Conservation (phyloP, 805 yeast species). For the Wickerhamiella brachini region DNA sequence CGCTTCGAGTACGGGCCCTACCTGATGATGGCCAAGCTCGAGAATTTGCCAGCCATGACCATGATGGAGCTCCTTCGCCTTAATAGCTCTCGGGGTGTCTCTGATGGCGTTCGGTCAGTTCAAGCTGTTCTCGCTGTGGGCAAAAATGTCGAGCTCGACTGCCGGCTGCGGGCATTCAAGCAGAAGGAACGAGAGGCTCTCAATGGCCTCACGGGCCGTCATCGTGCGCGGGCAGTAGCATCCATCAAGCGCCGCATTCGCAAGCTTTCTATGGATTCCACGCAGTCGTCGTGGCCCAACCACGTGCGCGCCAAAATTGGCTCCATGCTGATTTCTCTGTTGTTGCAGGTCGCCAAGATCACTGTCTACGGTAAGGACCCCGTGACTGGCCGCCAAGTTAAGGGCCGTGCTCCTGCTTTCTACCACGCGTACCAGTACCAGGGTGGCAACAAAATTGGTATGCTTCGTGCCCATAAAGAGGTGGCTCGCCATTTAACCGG, state of each 20-base stretch:
- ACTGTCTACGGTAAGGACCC: constrained; percentile 75
- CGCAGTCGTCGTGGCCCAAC: constrained; percentile 36
- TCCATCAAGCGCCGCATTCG: constrained; percentile 1
- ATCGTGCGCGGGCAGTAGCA: constrained; percentile 1
- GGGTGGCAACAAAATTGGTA: constrained; percentile 69
- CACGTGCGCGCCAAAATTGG: constrained; percentile 60
- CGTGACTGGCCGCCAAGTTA: constrained; percentile 47
- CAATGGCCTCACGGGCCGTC: constrained; percentile 29
- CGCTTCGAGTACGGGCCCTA: constrained; percentile 56
- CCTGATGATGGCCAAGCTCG: constrained; percentile 55
- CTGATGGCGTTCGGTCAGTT: constrained; percentile 72
- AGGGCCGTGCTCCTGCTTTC: constrained; percentile 77
- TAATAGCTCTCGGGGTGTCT: constrained; percentile 57
- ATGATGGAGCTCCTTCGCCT: constrained; percentile 68
- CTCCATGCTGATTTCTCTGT: constrained; percentile 56
- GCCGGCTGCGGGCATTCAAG: constrained; percentile 23
- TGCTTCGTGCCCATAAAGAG: constrained; percentile 58
- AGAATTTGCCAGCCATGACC: constrained; percentile 70
- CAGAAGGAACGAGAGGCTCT: constrained; percentile 28
- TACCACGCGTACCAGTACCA: constrained; percentile 75
- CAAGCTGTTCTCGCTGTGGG: constrained; percentile 73
- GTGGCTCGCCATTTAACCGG: constrained; percentile 55
- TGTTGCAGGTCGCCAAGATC: constrained; percentile 73
- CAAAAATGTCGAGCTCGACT: constrained; percentile 72
- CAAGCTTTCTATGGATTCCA: constrained; percentile 21